Base-by-base conservation (phyloP, 1,139 yeast genomes). In the Saccharomycopsis crataegensis region DNA sequence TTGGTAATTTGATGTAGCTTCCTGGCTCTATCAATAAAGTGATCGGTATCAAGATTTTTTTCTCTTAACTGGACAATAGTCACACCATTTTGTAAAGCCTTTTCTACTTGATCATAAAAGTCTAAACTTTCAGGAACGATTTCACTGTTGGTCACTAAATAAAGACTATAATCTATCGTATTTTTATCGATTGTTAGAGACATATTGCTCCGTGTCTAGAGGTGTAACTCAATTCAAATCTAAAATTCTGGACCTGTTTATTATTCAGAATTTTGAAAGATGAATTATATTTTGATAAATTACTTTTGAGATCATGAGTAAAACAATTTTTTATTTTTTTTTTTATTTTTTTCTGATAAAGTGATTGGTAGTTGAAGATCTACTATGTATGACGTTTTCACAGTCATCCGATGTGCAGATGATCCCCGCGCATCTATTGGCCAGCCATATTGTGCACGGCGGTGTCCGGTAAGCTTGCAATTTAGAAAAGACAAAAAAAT, bases 61-160 rank as follows among this genome's bases (percentile, higher is more conserved):
- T 91, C 98, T 50, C 98, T 78, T 53, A 90, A 70, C 67, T 91
- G 98, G 4, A 91, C 84, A 17, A 90, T 62, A 0, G 96, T 86
- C 1, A 80, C 93, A 3, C 97, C 97, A 55, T 79, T 81, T 4
- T 73, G 70, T 44, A 89, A 71, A 0, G 95, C 80, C 34, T 70
- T 74, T 59, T 77, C 74, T 4, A 90, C 83, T 60, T 84, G 90
- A 1, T 73, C 74, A 42, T 77, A 65, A 55, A 89, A 75, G 0
- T 86, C 78, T 43, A 77, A 69, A 16, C 82, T 78, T 49, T 71
- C 72, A 0, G 96, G 96, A 43, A 88, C 72, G 81, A 88, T 78
- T 38, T 82, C 77, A 37, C 91, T 80, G 67, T 88, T 94, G 0
- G 96, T 89, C 37, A 89, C 97, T 60, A 89, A 70, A 62, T 89